Percentiles rank a stretch among this genome's conserved stretches.
Conservation (phyloP, 257 asterid genomes). For the Prunella vulgaris region DNA sequence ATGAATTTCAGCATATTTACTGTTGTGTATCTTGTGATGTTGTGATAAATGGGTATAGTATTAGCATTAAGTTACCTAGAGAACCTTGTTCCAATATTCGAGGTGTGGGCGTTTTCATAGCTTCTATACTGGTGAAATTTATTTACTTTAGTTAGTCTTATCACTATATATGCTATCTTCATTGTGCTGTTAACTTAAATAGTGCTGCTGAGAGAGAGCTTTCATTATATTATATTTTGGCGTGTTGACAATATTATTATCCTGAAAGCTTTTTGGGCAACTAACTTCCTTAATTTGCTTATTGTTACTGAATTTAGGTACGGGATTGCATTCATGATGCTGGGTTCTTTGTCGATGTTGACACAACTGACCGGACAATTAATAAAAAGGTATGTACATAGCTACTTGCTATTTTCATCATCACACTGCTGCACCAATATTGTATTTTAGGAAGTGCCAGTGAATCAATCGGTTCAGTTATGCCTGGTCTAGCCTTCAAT, state of each 20-base stretch:
- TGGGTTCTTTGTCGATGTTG: slow-evolving; percentile 86
- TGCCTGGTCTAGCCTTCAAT: not conserved
- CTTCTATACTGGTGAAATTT: not conserved
- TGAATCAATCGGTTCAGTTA: not conserved
- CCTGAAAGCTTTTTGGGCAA: not conserved
- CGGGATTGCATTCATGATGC: slow-evolving; percentile 67
- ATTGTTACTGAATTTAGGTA: slow-evolving; percentile 39
- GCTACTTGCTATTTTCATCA: not conserved
- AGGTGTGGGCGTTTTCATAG: not conserved
- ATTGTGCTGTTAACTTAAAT: not conserved
- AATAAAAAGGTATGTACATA: slow-evolving; percentile 66
- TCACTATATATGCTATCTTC: not conserved
- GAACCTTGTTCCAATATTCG: not conserved
- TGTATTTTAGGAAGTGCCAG: not conserved
- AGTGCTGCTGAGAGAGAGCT: not conserved
- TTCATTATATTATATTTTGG: not conserved
- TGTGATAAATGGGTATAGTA: not conserved
- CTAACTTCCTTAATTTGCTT: slow-evolving; percentile 7
- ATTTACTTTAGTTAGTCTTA: not conserved
- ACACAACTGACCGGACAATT: slow-evolving; percentile 80
- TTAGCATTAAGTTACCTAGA: not conserved
- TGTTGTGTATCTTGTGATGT: not conserved
- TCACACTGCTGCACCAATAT: not conserved
- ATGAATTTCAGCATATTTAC: not conserved
- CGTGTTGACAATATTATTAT: not conserved